phyloP scores from a whole-genome alignment of 2,329 filamentous ascomycete species.

The Aplosporella prunicola region DNA sequence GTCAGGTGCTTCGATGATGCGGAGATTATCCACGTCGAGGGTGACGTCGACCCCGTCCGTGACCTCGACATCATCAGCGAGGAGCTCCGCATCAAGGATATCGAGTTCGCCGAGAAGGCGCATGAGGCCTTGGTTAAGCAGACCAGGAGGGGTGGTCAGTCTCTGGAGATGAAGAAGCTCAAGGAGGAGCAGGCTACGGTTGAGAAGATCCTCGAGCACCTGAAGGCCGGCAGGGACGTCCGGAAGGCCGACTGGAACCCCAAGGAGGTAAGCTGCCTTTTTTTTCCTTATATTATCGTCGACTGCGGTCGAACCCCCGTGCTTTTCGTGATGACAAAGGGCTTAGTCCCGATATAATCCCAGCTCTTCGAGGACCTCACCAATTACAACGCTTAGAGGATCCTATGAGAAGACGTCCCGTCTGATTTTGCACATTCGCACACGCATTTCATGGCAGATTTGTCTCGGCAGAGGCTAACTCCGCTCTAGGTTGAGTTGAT shows the following conservation, averaged over 20 bases:
- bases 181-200: conserved; percentile 90
- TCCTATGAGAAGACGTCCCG: conserved; percentile 76
- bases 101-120: conserved; percentile 95
- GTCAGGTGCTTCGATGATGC: conserved; percentile 97
- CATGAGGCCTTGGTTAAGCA: conserved; percentile 88
- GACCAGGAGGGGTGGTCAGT: conserved; percentile 87
- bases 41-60: conserved; percentile 88
- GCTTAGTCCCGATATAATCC: conserved; percentile 80
- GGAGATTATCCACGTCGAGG: conserved; percentile 98
- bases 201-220: conserved; percentile 73
- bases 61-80: conserved; percentile 96
- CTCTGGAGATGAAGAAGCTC: conserved; percentile 94
- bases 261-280: conserved; percentile 72
- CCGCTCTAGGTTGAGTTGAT: conserved; percentile 77
- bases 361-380: conserved; percentile 98
- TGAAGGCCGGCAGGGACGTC: conserved; percentile 86
- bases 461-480: conserved; percentile 19
- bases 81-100: conserved; percentile 94
- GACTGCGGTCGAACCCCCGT: conserved; percentile 11
- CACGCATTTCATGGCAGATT: too few species aligned
- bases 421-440: conserved; percentile 46
- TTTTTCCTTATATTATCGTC: too few species aligned
- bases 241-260: conserved; percentile 80
- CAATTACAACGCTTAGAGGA: conserved; percentile 62
- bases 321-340: conserved; percentile 91